Evolutionary conservation across 2,329 filamentous ascomycete species (phyloP).

Genomic region (Cladophialophora exuberans): DNA sequence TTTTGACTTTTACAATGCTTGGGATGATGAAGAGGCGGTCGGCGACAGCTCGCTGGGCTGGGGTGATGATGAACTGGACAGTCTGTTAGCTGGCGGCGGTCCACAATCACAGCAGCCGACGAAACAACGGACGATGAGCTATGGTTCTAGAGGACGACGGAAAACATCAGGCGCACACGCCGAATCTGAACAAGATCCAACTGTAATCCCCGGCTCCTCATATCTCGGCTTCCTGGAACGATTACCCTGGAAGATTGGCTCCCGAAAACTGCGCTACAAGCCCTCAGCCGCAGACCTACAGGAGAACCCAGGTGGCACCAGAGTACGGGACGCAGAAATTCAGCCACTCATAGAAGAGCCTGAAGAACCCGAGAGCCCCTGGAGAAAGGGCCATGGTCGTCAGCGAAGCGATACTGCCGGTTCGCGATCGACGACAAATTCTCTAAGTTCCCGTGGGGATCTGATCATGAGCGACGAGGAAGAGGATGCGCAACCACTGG

Average conservation of each 20-base stretch:
- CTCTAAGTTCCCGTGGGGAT: conserved; percentile 83
- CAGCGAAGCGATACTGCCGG: conserved; percentile 77
- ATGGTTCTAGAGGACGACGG: conserved; percentile 69
- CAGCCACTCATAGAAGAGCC: conserved; percentile 72
- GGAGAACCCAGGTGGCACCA: conserved; percentile 72
- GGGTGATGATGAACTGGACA: conserved; percentile 84
- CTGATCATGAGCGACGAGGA: conserved; percentile 91
- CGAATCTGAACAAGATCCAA: conserved; percentile 68
- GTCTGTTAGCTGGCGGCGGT: conserved; percentile 69
- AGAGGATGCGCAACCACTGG: conserved; percentile 80
- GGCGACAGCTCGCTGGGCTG: conserved; percentile 66
- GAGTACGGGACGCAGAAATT: conserved; percentile 58
- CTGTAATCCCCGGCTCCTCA: conserved; percentile 85
- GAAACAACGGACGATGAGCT: conserved; percentile 83
- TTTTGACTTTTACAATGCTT: conserved; percentile 98
- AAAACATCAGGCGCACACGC: conserved; percentile 53
- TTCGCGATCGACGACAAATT: conserved; percentile 82
- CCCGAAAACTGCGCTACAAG: conserved; percentile 78
- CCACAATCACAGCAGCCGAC: conserved; percentile 63
- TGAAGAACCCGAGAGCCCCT: conserved; percentile 50
- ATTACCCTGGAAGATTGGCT: conserved; percentile 82
- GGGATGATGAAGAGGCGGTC: conserved; percentile 68
- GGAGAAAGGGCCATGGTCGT: conserved; percentile 47
- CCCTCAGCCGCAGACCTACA: conserved; percentile 89
- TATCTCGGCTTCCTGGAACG: conserved; percentile 82